Evolutionary conservation across 2,329 filamentous ascomycete genomes (phyloP), one percentile per base, ranked within the genome.

Genomic region (Colletotrichum gloeosporioides): DNA sequence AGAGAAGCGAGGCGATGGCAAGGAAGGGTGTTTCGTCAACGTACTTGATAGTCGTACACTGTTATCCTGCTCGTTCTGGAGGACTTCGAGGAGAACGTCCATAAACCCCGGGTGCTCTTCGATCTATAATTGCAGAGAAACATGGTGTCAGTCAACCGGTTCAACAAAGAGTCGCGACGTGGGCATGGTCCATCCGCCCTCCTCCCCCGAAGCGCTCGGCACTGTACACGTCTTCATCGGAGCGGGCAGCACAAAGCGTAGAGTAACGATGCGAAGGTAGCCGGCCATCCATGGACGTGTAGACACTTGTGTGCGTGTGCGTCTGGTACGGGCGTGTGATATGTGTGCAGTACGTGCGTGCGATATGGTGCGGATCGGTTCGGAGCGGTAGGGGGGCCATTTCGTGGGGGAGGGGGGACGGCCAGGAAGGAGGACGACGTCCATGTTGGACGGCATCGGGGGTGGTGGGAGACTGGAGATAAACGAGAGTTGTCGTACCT

Each of bases 71-170:
- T 99, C 97, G 77, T 92, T 91, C 87, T 98, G 94, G 80, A 99
- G 89, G 82, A 99, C 96, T 84, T 98, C 95, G 82, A 98, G 90
- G 78, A 99, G 92, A 81, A 95, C 95, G 85, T 97, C 95, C 84
- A 95, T 94, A 86, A 99, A 99, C 79, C 96, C 96, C 77, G 94
- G 90, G 85, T 96, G 93, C 81, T 95, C 93, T 88, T 99, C 96
- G 84, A 97, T 95, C 96, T 98, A 83, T 53, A 77, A 73, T 32
- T 49, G n/a, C 8, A 55, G 32, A 36, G 32, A 63, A 73, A 66
- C 44, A 76, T 66, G 64, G 76, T 64, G 72, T 65, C 64, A 75
- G 71, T 72, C 29, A 44, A 59, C 44, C 39, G 36, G 66, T 72
- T 77, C 76, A 78, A 80, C 76, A 36, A 71, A 57, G 73, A 62